Percentiles rank a stretch among this genome's conserved stretches.
Conservation (phyloP, 805 yeast species). For the Lipomyces sp. region DNA sequence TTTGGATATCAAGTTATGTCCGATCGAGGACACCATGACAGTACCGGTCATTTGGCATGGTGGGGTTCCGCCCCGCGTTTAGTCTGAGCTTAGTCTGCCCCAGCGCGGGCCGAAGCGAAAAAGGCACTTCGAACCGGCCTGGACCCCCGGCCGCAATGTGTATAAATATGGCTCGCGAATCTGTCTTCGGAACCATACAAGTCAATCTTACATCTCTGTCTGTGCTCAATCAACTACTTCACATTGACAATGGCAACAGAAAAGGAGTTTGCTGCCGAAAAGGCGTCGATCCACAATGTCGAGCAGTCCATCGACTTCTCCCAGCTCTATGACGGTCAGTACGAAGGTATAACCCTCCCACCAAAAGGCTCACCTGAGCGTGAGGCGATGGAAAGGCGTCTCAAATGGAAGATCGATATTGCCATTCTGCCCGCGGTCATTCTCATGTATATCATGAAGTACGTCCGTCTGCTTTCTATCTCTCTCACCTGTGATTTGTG, state of each 20-base stretch:
- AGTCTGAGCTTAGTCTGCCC: no score
- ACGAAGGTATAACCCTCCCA: constrained; percentile 39
- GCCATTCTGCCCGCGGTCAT: constrained; percentile 58
- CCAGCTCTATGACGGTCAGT: constrained; percentile 24
- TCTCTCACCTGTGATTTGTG: background rate
- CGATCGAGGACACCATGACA: no score
- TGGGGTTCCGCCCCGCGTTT: no score
- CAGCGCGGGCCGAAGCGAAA: no score
- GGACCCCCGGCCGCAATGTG: no score
- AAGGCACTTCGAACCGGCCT: no score
- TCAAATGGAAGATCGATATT: constrained; percentile 55
- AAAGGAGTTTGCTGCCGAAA: constrained; percentile 3
- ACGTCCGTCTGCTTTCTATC: background rate
- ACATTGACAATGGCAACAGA: background rate
- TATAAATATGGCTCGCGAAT: no score
- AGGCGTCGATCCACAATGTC: constrained; percentile 17
- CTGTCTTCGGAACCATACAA: no score
- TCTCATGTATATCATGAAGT: constrained; percentile 56
- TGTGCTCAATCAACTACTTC: background rate
- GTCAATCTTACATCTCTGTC: background rate
- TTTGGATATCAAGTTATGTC: no score
- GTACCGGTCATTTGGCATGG: no score
- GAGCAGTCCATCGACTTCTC: constrained; percentile 8
- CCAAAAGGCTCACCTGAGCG: constrained; percentile 51
- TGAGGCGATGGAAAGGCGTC: constrained; percentile 50